Evolutionary conservation across 192 early-diverging fungal genomes (phyloP), one percentile per base, ranked within the genome.

Genomic region (Backusella circina): DNA sequence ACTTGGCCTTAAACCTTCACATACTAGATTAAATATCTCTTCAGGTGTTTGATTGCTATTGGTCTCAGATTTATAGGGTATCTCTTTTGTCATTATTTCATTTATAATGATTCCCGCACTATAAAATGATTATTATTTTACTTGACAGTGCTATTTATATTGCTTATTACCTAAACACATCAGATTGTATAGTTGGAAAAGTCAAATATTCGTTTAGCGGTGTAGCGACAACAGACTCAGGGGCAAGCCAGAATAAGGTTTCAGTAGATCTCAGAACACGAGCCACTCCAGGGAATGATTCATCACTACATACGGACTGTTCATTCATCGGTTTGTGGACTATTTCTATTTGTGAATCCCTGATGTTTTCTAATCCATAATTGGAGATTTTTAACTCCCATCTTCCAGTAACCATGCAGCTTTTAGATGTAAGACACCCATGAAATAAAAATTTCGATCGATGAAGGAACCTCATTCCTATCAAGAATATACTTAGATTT

Each of bases 311-410:
- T 28, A 12, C 6, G 0, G 23, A 13, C 2, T 61, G 23, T 26
- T 28, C 54, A 61, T 26, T 23, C 54, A 61, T 15, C 23, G 54
- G 54, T 61, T 61, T 61, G 26, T 70, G 37, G 28, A 28, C 16
- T 26, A 61, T 61, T 13, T 61, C 54, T 61, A 23, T 61, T 54
- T 83, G 82, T 1, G 79, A 73, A 32, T 69, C 30, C 36, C 73
- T 80, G n/a, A 85, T 44, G 21, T 72, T 77, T 37, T 80, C 54
- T 12, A 85, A 64, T 16, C 84, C 84, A 70, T 83, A 85, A 6
- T 83, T 82, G 9, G 79, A 54, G 35, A 85, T 82, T 74, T 83
- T 85, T 28, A 85, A 71, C 32, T 85, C 84, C 84, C 84, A 85
- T 18, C 80, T 54, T 0, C 77, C 78, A 10, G 84, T 79, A 51